A percentile compares a stretch with the other conserved stretches of the same genome.
phyloP scores from a whole-genome alignment of 495 filamentous ascomycete species.

The Penicillium pulvis region DNA sequence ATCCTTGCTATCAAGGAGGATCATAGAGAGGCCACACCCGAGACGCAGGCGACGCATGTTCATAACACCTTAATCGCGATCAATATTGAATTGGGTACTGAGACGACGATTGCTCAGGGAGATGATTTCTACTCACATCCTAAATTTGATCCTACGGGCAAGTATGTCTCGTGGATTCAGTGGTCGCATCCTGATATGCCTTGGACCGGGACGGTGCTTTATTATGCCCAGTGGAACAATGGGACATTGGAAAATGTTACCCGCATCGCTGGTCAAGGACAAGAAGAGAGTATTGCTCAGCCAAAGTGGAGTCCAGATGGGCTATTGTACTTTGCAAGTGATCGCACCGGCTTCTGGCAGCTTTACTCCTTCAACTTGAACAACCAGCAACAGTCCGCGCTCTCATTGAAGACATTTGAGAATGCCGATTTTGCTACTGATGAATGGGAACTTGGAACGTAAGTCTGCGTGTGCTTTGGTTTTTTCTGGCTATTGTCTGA shows the following conservation, averaged over 20 bases:
- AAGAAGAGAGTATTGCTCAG: conserved; percentile 41
- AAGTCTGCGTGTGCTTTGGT: conserved; percentile 1
- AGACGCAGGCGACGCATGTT: conserved; percentile 31
- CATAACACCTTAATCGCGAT: conserved; percentile 31
- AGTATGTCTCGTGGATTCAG: conserved; percentile 48
- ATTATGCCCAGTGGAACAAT: conserved; percentile 37
- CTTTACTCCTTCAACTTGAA: conserved; percentile 32
- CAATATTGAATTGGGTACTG: conserved; percentile 19
- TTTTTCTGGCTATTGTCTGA: conserved; percentile 2
- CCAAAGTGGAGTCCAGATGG: conserved; percentile 49
- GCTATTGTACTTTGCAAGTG: conserved; percentile 43
- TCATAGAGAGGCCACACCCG: conserved; percentile 38
- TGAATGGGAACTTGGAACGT: conserved; percentile 44
- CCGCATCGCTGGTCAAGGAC: conserved; percentile 32
- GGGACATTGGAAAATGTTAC: conserved; percentile 25
- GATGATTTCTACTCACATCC: conserved; percentile 54
- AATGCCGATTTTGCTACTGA: conserved; percentile 42
- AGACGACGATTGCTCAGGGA: conserved; percentile 28
- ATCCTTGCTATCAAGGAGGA: conserved; percentile 51
- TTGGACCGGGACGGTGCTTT: conserved; percentile 47
- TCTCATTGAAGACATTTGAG: conserved; percentile 34
- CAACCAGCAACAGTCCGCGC: conserved; percentile 1
- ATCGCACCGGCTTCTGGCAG: conserved; percentile 46
- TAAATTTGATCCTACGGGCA: conserved; percentile 47
- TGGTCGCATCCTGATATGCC: conserved; percentile 56